Base-by-base conservation (phyloP, 1,139 yeast species). In the Hyphopichia buzzinii region DNA sequence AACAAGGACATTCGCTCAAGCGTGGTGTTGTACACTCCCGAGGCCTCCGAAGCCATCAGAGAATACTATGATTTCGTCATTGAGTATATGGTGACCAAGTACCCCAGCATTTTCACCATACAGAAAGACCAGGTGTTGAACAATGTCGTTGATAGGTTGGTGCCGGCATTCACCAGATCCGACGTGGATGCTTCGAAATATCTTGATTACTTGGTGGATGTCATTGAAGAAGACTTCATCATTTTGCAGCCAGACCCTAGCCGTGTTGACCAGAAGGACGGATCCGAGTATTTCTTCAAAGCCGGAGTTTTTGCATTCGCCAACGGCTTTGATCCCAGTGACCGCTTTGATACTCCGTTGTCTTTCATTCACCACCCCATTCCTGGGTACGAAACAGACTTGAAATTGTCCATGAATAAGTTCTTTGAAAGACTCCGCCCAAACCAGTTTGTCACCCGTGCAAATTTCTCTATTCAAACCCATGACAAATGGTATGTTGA, bases 231-330 rank as follows among this genome's bases (percentile, higher is more conserved):
- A 47, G 95, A 84, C 50, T 73, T 82, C 44, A 62, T 84, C 36
- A 59, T 84, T 7, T 50, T 84, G 43, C 54, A 76, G 41, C 76
- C 72, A 39, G 84, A 81, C 48, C 68, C 70, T 2, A 31, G 48
- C 1, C 49, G 58, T 26, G 59, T 57, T 8, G 50, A 61, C 11
- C 67, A 62, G 27, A 69, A 66, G 11, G 72, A 71, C 29, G 72
- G 72, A 1, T 65, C 68, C 8, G 86, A 84, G 55, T 84, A 82
- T 54, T 69, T 70, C 39, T 68, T 82, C 50, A 73, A 83, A 42
- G 84, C 77, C 1, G 87, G 86, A 0, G 64, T 78, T 0, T 75
- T 82, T 51, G 80, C 80, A 3, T 84, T 82, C 60, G 89, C 94
- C 0, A 81, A 85, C 3, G 94, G 92, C 0, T 85, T 85, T 54